Percentiles rank a stretch among this genome's conserved stretches.
Conservation (phyloP, 2,329 filamentous ascomycete genomes). For the Thelonectria olida region DNA sequence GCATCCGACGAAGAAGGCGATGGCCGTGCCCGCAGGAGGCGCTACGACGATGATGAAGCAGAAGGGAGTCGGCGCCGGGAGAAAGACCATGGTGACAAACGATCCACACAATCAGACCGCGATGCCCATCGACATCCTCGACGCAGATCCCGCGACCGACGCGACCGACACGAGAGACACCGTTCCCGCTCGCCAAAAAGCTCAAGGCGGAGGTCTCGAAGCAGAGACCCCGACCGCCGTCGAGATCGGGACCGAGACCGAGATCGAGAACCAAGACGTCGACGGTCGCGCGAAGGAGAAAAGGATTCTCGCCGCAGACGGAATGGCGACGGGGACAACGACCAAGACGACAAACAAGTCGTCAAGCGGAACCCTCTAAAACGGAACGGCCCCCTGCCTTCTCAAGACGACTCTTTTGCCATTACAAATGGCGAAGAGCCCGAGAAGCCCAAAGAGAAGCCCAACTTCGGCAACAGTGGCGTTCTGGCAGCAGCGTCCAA, state of each 20-base stretch:
- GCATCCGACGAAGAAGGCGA: conserved; percentile 38
- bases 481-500: conserved; percentile 90
- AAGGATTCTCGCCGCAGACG: conserved; percentile 38
- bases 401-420: conserved; percentile 69
- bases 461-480: conserved; percentile 85
- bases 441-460: conserved; percentile 79
- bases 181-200: conserved; percentile 46
- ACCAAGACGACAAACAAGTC: conserved; percentile 31
- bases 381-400: conserved; percentile 63
- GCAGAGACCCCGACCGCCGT: conserved; percentile 36
- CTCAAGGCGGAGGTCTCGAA: conserved; percentile 37
- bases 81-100: conserved; percentile 28
- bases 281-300: conserved; percentile 48
- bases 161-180: conserved; percentile 41
- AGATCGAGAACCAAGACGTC: conserved; percentile 37
- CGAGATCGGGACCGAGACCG: conserved; percentile 32
- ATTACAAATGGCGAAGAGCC: conserved; percentile 58
- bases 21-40: conserved; percentile 23
- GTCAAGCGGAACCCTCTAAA: conserved; percentile 39
- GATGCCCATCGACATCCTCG: conserved; percentile 39
- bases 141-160: conserved; percentile 40
- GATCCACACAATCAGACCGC: conserved; percentile 36
- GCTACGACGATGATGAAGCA: conserved; percentile 30
- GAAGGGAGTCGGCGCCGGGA: conserved; percentile 20
- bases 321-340: too few relatives aligned